phyloP scores from a whole-genome alignment of 495 filamentous ascomycete genomes.

The Penicillium robsamsonii region DNA sequence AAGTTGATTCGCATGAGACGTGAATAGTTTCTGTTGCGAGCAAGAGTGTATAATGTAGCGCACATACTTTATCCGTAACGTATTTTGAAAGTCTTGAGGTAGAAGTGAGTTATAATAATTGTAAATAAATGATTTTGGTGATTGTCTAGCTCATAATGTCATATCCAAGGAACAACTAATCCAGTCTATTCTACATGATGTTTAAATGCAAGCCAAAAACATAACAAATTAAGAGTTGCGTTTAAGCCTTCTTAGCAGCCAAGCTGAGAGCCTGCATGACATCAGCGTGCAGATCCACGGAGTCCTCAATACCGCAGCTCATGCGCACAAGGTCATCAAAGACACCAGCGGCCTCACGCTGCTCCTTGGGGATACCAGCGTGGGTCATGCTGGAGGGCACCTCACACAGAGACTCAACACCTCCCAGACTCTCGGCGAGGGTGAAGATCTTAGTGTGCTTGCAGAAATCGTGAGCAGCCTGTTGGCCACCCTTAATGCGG shows the following conservation, averaged over 20 bases:
- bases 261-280: slow-evolving; percentile 80
- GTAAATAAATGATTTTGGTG: not conserved
- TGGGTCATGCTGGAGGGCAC: slow-evolving; percentile 95
- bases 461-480: slow-evolving; percentile 89
- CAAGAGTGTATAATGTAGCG: too few relatives aligned
- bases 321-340: slow-evolving; percentile 94
- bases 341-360: slow-evolving; percentile 90
- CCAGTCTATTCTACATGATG: slow-evolving; percentile 1
- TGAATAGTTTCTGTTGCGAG: too few relatives aligned
- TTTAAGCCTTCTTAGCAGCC: slow-evolving; percentile 43
- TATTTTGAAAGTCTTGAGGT: not conserved
- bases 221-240: slow-evolving; percentile 21
- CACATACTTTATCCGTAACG: too few relatives aligned
- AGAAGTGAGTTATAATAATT: not conserved
- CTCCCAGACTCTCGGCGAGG: slow-evolving; percentile 88
- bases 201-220: slow-evolving; percentile 2
- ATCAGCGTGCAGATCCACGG: slow-evolving; percentile 77
- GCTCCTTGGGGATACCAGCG: slow-evolving; percentile 84
- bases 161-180: slow-evolving; percentile 6
- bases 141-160: slow-evolving; percentile 9
- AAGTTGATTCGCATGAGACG: too few relatives aligned
- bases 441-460: slow-evolving; percentile 86
- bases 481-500: slow-evolving; percentile 85
- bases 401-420: slow-evolving; percentile 89
- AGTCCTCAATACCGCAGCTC: slow-evolving; percentile 93